These are phyloP conservation scores for Saccharomycopsis crataegensis DNA, from an alignment of 1,139 yeast species.

Conservation along the genomic window DNA sequence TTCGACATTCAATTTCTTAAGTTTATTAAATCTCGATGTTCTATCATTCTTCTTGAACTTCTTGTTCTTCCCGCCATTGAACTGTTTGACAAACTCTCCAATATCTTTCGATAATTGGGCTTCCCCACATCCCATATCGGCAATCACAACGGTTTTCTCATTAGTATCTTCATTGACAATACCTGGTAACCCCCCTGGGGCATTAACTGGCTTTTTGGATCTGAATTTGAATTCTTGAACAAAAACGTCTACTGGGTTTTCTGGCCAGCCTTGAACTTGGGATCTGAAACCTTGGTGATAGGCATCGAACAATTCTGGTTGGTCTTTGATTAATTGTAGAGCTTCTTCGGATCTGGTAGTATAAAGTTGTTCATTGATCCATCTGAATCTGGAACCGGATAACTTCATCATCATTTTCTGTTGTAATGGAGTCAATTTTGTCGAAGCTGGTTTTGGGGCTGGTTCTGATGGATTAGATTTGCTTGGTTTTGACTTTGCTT, in stretches of 20 bases:
- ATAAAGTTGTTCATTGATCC: slow-evolving; percentile 95
- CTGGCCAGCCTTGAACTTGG: slow-evolving; percentile 97
- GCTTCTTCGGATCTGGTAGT: slow-evolving; percentile 80
- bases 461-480: background rate
- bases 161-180: slow-evolving; percentile 35
- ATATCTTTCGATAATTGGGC: slow-evolving; percentile 76
- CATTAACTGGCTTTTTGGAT: slow-evolving; percentile 62
- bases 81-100: slow-evolving; percentile 38
- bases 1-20: slow-evolving; percentile 38
- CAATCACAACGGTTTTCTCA: slow-evolving; percentile 54
- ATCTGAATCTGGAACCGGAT: slow-evolving; percentile 90
- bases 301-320: slow-evolving; percentile 86
- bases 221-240: slow-evolving; percentile 63
- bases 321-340: slow-evolving; percentile 59
- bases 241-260: slow-evolving; percentile 89
- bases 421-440: slow-evolving; percentile 75
- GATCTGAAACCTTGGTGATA: slow-evolving; percentile 93
- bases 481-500: slow-evolving; percentile 9
- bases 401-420: slow-evolving; percentile 93
- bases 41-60: slow-evolving; percentile 27
- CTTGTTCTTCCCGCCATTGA: slow-evolving; percentile 31
- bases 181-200: slow-evolving; percentile 94
- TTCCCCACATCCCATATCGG: slow-evolving; percentile 99
- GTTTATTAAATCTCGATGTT: slow-evolving; percentile 11
- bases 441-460: slow-evolving; percentile 7